These are phyloP conservation scores for Aureobasidium sp. DNA, from an alignment of 2,329 filamentous ascomycete species.

Conservation along the genomic window DNA sequence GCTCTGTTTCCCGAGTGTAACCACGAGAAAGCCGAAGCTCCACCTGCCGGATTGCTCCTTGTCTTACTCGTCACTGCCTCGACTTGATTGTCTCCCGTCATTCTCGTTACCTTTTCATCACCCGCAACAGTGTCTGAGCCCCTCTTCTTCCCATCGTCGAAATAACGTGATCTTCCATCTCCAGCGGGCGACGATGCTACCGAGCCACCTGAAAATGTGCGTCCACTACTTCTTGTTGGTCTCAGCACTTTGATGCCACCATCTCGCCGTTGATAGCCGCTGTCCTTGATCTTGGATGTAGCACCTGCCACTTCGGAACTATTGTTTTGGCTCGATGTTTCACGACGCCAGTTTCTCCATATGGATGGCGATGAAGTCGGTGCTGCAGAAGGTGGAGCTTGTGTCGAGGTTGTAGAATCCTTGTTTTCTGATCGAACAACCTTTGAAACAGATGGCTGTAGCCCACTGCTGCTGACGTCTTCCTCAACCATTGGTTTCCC, in stretches of 20 bases:
- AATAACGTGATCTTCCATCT: constrained; percentile 37
- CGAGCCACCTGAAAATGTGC: constrained; percentile 36
- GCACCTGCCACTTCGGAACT: constrained; percentile 47
- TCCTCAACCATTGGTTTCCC: background rate
- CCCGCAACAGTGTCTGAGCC: constrained; percentile 8
- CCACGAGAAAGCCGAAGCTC: constrained; percentile 92
- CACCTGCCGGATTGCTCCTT: constrained; percentile 70
- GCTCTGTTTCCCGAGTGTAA: constrained; percentile 46
- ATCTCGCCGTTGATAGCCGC: constrained; percentile 59
- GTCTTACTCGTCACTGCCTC: constrained; percentile 21
- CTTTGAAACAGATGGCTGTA: constrained; percentile 17
- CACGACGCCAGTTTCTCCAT: constrained; percentile 42
- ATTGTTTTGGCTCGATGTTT: constrained; percentile 21
- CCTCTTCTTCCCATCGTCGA: constrained; percentile 36
- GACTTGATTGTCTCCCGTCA: background rate
- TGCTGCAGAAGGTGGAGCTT: background rate
- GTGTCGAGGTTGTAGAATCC: background rate
- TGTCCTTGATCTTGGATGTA: constrained; percentile 42
- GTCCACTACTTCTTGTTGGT: constrained; percentile 55
- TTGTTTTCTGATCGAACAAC: constrained; percentile 18
- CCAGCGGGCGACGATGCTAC: constrained; percentile 23
- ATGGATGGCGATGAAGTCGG: constrained; percentile 34
- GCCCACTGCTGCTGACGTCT: background rate
- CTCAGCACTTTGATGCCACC: constrained; percentile 87
- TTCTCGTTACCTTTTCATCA: constrained; percentile 11